Base-by-base conservation (phyloP, 2,329 filamentous ascomycete species). In the Aspergillus quadricinctus region DNA sequence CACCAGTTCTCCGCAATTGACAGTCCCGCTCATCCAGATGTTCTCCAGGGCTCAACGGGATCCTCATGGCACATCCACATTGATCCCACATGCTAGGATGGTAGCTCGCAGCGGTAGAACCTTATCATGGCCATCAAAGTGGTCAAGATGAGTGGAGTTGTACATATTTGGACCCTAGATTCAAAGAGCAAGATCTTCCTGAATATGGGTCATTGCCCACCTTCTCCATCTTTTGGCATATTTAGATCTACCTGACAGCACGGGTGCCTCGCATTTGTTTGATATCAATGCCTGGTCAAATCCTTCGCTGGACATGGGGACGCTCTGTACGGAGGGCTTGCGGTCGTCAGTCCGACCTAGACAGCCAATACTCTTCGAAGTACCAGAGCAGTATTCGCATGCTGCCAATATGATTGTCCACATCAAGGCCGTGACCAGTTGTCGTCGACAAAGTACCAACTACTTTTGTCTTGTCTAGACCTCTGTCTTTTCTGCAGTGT, bases 21-120 rank as follows among this genome's bases (percentile, higher is more conserved):
- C 61, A 60, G 63, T 59, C 60, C 63, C 63, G 63, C 61, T 49
- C 52, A 43, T 57, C 54, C 52, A 58, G 61, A 62, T 57, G 62
- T 55, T 58, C 57, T 54, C 57, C 52, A 50, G 50, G 53, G 57
- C 60, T 62, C 56, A 59, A 56, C 41, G 41, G 41, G 41, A 45
- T 53, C 61, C 60, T 64, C 60, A 62, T 64, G 62, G 61, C 62
- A 64, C 62, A 64, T 64, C 62, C 62, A 64, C 62, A 63, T 37
- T 17, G 31, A 61, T 63, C 56, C 62, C 62, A 64, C 62, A 63
- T 58, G 53, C 56, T 51, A 50, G 57, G 58, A 60, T 58, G 57
- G 56, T 58, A 57, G 31, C 31, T 17, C 31, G 31, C 14, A 37
- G 31, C 7, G 31, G 31, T 17, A 37, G 57, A 62, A 64, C 63